phyloP scores from a whole-genome alignment of 1,284 basidiomycete genomes.

The Ceratorhiza oryzae-sativae region DNA sequence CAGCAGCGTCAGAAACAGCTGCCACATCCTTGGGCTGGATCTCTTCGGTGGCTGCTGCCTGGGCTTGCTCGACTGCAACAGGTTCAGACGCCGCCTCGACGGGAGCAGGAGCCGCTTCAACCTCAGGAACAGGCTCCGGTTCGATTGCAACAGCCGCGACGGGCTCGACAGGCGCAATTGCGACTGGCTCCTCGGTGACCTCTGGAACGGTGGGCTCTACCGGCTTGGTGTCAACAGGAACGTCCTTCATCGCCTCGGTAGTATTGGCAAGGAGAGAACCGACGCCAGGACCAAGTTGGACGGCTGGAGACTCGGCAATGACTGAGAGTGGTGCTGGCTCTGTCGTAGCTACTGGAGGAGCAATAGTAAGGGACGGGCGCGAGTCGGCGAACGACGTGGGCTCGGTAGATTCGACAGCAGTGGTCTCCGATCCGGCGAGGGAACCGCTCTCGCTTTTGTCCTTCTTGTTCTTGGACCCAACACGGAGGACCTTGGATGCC shows the following conservation, averaged over 20 bases:
- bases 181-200: conserved; percentile 2
- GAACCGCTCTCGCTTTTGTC: conserved; percentile 24
- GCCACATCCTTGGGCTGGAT: neutral
- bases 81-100: conserved; percentile 1
- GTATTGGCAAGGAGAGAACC: neutral
- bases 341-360: neutral
- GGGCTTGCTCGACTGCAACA: neutral
- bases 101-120: neutral
- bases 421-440: neutral
- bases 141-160: neutral
- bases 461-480: conserved; percentile 25
- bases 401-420: neutral
- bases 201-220: conserved; percentile 14
- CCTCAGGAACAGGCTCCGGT: conserved; percentile 4
- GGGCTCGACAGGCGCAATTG: neutral
- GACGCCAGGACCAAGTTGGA: neutral
- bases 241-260: neutral
- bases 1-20: neutral
- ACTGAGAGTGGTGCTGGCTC: conserved; percentile 30
- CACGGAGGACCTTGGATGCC: conserved; percentile 23
- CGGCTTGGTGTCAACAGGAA: conserved; percentile 19
- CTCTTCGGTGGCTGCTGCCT: neutral
- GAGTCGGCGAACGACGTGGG: conserved; percentile 11
- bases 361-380: conserved; percentile 21
- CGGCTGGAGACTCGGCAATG: conserved; percentile 34